These are phyloP conservation scores for Sporothrix pseudoabietina DNA, from an alignment of 2,329 filamentous ascomycete species.

Conservation along the genomic window DNA sequence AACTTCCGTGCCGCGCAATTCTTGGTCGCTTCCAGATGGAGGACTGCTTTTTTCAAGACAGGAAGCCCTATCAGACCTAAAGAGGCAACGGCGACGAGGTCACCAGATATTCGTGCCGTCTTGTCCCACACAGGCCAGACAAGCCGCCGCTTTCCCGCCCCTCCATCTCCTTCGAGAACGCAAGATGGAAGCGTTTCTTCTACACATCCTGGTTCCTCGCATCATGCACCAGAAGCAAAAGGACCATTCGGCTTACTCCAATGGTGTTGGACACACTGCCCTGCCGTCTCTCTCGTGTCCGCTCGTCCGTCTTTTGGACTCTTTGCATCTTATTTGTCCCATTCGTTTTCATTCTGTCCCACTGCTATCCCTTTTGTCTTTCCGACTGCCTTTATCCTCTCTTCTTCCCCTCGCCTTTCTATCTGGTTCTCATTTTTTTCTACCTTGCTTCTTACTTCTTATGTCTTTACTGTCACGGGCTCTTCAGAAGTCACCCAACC, in stretches of 20 bases:
- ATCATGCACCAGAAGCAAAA: background rate
- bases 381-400: background rate
- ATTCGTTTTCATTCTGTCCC: slow-evolving; percentile 4
- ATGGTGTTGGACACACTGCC: background rate
- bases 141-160: slow-evolving; percentile 25
- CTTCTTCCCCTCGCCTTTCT: background rate
- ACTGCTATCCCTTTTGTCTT: background rate
- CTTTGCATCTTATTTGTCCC: background rate
- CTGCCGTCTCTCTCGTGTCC: slow-evolving; percentile 8
- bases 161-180: slow-evolving; percentile 20
- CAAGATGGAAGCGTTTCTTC: slow-evolving; percentile 23
- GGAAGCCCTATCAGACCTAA: slow-evolving; percentile 8
- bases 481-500: background rate
- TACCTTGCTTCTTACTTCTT: background rate
- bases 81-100: background rate
- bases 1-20: background rate
- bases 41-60: background rate
- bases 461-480: background rate
- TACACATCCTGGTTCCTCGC: slow-evolving; percentile 12
- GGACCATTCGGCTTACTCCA: background rate
- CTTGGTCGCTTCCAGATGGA: slow-evolving; percentile 5
- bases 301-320: background rate
- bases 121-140: slow-evolving; percentile 23
- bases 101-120: slow-evolving; percentile 15
- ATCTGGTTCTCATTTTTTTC: background rate